These are phyloP conservation scores for Hsuehochloa calcarea DNA, from an alignment of 176 grass and related monocot genomes.

Conservation along the genomic window DNA sequence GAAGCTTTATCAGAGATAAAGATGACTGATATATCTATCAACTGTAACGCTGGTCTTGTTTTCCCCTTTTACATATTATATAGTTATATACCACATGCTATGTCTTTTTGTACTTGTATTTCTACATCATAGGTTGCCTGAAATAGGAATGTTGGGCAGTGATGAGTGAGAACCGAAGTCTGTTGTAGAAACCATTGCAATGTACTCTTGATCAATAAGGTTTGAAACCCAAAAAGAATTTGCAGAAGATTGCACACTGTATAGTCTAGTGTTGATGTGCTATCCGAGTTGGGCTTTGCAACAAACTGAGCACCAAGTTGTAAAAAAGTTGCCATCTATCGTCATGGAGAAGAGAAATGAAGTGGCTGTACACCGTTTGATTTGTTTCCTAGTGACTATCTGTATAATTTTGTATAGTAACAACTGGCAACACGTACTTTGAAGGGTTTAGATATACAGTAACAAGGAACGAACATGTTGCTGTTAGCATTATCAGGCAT, in stretches of 20 bases:
- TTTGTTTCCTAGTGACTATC: neutral
- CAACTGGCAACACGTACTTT: neutral
- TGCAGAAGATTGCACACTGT: neutral
- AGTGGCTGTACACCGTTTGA: neutral
- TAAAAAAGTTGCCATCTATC: neutral
- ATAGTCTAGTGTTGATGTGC: neutral
- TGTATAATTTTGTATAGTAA: neutral
- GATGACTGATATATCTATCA: constrained; percentile 44
- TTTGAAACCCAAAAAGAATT: neutral
- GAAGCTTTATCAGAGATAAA: constrained; percentile 65
- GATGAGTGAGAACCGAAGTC: neutral
- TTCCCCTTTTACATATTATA: neutral
- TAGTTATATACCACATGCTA: neutral
- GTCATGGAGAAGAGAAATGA: neutral
- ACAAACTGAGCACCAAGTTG: neutral
- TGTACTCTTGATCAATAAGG: constrained; percentile 17
- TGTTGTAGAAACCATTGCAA: constrained; percentile 3
- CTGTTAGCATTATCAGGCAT: neutral
- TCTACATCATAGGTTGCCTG: neutral
- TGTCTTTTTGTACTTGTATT: neutral
- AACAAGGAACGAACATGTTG: neutral
- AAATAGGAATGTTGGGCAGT: constrained; percentile 12
- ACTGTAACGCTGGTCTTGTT: neutral
- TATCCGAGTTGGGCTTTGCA: neutral
- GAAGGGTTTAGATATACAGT: neutral